Conservation (phyloP, 1,139 yeast species). For the Yarrowia galli region DNA sequence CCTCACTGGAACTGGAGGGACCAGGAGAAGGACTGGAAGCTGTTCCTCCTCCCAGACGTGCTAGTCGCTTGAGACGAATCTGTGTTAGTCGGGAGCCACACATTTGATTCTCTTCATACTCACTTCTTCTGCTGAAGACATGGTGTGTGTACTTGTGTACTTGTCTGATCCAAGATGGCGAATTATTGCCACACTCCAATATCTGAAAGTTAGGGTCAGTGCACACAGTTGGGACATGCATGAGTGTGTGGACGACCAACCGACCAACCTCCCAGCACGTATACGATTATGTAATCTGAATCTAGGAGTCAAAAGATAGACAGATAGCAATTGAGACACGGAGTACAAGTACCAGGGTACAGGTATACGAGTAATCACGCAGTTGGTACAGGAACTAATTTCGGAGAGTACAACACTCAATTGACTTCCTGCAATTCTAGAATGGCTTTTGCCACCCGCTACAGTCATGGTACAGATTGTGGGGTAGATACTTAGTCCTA, state of each 20-base stretch:
- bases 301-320: too few relatives aligned
- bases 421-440: too few relatives aligned
- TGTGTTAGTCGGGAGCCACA: slow-evolving; percentile 33
- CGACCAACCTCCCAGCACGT: too few relatives aligned
- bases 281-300: slow-evolving; percentile 8
- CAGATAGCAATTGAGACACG: too few relatives aligned
- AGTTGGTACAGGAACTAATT: too few relatives aligned
- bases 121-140: slow-evolving; percentile 43
- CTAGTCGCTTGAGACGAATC: slow-evolving; percentile 49
- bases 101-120: slow-evolving; percentile 18
- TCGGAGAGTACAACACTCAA: too few relatives aligned
- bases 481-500: too few relatives aligned
- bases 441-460: too few relatives aligned
- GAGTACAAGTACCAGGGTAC: too few relatives aligned
- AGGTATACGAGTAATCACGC: not conserved
- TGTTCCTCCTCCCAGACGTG: slow-evolving; percentile 43
- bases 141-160: slow-evolving; percentile 2
- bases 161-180: slow-evolving; percentile 20
- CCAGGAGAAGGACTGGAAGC: not conserved
- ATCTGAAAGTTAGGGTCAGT: slow-evolving; percentile 16
- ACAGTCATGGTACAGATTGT: too few relatives aligned
- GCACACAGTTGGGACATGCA: slow-evolving; percentile 9
- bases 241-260: too few relatives aligned
- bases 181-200: slow-evolving; percentile 20
- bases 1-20: not conserved